These are phyloP conservation scores for Taxillus chinensis DNA, from an alignment of 164 flowering plant genomes.

Conservation along the genomic window DNA sequence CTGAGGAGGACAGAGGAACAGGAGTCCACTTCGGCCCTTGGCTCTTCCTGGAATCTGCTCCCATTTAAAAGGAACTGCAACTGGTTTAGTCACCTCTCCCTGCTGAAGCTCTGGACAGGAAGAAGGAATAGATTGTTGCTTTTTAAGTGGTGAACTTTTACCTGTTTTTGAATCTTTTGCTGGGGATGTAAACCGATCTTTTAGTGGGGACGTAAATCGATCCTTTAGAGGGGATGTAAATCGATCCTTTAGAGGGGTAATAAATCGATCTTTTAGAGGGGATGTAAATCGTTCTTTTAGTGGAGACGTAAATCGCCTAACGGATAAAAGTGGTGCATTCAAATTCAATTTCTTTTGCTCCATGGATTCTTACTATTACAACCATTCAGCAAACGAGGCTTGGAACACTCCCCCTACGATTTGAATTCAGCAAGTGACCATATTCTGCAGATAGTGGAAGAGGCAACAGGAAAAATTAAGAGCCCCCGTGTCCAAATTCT, in stretches of 20 bases:
- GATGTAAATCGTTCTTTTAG: too few species aligned
- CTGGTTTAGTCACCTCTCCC: conserved; percentile 33
- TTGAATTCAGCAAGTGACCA: background rate
- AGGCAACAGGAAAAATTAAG: too few species aligned
- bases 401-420: background rate
- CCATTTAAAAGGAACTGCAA: conserved; percentile 67
- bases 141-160: too few species aligned
- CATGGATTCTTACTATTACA: background rate
- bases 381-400: background rate
- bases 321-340: too few species aligned
- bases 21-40: conserved; percentile 19
- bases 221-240: too few species aligned
- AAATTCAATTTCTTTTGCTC: background rate
- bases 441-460: background rate
- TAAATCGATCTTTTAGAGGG: too few species aligned
- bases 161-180: too few species aligned
- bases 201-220: too few species aligned
- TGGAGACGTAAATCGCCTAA: too few species aligned
- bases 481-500: too few species aligned
- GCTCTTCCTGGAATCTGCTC: conserved; percentile 49
- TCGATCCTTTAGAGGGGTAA: too few species aligned
- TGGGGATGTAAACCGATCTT: too few species aligned
- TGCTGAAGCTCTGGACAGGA: background rate
- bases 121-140: background rate
- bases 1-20: background rate